Percentiles rank a stretch among this genome's conserved stretches.
Evolutionary conservation across 163 green algal species (phyloP).

Genomic region (Smithsoniella earleae): DNA sequence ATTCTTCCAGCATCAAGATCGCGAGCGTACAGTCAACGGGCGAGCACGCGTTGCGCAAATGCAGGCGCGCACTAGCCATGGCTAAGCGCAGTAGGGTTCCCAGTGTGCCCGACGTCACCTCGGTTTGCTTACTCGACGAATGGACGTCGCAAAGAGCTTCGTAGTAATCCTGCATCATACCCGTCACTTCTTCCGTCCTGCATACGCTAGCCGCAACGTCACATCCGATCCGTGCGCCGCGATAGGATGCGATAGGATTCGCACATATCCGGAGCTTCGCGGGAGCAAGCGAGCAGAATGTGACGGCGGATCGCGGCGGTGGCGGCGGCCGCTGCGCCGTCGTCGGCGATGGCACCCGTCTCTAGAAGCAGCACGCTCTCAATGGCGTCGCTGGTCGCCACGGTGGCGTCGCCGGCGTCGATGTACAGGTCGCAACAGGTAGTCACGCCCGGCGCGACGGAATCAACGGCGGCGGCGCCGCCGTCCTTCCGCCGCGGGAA

Average conservation of each 20-base stretch:
- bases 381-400: too few relatives aligned
- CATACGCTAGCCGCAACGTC: neutral
- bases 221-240: neutral
- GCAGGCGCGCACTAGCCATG: neutral
- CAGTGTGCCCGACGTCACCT: neutral
- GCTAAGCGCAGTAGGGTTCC: neutral
- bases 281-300: too few relatives aligned
- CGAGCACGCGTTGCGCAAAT: neutral
- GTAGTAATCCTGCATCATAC: neutral
- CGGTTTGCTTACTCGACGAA: neutral
- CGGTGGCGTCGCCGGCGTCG: too few relatives aligned
- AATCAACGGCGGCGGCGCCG: neutral
- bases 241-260: too few relatives aligned
- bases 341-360: too few relatives aligned
- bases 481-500: neutral
- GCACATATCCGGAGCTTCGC: too few relatives aligned
- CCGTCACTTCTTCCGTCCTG: neutral
- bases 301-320: too few relatives aligned
- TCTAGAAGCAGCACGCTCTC: too few relatives aligned
- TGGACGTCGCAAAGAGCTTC: neutral
- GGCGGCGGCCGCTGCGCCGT: too few relatives aligned
- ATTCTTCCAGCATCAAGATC: neutral
- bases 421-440: neutral
- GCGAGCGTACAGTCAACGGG: neutral
- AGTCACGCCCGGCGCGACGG: neutral